phyloP scores from a whole-genome alignment of 495 filamentous ascomycete species.

The Aspergillus coremiiformis region DNA sequence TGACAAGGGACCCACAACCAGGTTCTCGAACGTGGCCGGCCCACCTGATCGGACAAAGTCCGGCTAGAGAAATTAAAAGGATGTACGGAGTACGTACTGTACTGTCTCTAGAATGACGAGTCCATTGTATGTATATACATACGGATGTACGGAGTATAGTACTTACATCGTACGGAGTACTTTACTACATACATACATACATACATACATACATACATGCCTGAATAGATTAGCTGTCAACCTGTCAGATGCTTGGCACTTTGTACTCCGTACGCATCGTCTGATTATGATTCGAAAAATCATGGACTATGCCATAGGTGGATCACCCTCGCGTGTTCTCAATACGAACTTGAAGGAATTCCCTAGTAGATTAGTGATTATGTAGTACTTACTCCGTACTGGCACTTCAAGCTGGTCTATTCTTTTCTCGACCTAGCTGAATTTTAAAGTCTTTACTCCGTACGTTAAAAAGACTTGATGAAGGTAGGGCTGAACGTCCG shows the following conservation, averaged over 20 bases:
- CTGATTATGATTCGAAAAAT: too few relatives aligned
- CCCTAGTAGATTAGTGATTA: not conserved
- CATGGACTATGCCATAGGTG: too few relatives aligned
- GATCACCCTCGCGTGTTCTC: too few relatives aligned
- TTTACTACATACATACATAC: too few relatives aligned
- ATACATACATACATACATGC: too few relatives aligned
- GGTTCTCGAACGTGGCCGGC: conserved; percentile 9
- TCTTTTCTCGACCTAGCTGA: not conserved
- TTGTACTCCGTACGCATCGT: too few relatives aligned
- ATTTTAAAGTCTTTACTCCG: not conserved
- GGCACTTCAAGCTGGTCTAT: not conserved
- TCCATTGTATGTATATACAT: not conserved
- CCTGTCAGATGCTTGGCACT: too few relatives aligned
- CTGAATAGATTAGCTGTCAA: too few relatives aligned
- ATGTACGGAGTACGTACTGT: too few relatives aligned
- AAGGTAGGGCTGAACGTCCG: not conserved
- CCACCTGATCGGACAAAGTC: not conserved
- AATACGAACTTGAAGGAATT: too few relatives aligned
- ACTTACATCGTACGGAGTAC: too few relatives aligned
- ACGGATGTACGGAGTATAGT: not conserved
- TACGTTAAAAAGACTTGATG: not conserved
- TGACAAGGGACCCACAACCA: not conserved
- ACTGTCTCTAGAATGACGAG: not conserved
- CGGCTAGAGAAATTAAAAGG: not conserved
- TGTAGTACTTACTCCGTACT: not conserved